These are phyloP conservation scores for Nitzschia sp. DNA, from an alignment of 108 stramenopile species.

Conservation along the genomic window DNA sequence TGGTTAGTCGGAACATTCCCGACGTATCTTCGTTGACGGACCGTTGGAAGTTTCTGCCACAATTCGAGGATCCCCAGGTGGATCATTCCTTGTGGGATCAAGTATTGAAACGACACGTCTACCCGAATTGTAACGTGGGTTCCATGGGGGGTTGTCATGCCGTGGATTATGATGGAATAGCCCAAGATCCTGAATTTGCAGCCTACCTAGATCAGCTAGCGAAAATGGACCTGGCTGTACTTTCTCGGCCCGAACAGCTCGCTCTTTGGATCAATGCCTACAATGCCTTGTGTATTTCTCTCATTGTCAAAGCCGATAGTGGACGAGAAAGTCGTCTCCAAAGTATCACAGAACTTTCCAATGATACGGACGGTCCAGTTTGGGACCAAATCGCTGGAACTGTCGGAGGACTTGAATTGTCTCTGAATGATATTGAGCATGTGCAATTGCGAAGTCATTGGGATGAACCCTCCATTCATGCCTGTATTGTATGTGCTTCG, in stretches of 20 bases:
- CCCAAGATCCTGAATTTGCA: conserved; percentile 1
- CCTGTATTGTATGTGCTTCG: conserved; percentile 54
- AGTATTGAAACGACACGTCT: conserved; percentile 25
- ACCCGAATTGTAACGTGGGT: conserved; percentile 2
- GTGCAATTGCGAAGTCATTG: conserved; percentile 24
- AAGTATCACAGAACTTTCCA: neutral
- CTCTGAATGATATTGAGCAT: conserved; percentile 50
- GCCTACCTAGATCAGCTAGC: neutral
- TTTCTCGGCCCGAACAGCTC: conserved; percentile 13
- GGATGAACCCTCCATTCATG: conserved; percentile 45
- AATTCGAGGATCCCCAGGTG: neutral
- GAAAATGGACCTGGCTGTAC: neutral
- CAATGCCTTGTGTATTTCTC: conserved; percentile 47
- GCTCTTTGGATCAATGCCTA: conserved; percentile 46
- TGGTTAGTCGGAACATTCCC: neutral
- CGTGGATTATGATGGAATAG: conserved; percentile 16
- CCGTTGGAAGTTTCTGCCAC: neutral
- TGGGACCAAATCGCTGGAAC: conserved; percentile 44
- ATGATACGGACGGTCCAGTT: conserved; percentile 11
- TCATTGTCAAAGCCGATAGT: conserved; percentile 13
- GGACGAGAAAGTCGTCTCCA: neutral
- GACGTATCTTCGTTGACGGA: neutral
- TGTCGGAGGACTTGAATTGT: conserved; percentile 31
- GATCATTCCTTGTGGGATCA: conserved; percentile 29
- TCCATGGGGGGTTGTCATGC: neutral